These are phyloP conservation scores for Hypericum androsaemum DNA, from an alignment of 345 rosid species.

Conservation along the genomic window DNA sequence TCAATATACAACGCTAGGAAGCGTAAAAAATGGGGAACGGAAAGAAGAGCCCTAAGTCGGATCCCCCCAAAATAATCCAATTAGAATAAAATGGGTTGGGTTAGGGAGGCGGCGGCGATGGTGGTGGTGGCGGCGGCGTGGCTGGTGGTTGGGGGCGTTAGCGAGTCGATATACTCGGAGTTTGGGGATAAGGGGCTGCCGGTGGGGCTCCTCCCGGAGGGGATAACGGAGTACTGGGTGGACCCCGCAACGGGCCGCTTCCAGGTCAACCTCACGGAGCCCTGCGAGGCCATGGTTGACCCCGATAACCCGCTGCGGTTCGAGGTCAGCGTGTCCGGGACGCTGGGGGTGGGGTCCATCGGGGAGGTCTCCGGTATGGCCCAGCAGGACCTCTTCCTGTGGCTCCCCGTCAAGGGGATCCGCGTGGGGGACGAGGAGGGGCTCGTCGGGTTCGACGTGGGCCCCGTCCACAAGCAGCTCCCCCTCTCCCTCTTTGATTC, in stretches of 20 bases:
- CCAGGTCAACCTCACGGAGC: constrained; percentile 13
- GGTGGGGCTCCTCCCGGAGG: constrained; percentile 20
- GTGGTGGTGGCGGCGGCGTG: no score
- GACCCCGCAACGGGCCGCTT: constrained; percentile 17
- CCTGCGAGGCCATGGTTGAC: constrained; percentile 17
- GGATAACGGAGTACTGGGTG: constrained; percentile 14
- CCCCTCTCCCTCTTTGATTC: constrained; percentile 20
- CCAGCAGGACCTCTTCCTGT: constrained; percentile 26
- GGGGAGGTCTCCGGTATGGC: constrained; percentile 15
- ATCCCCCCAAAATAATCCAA: no score
- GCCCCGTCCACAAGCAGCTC: constrained; percentile 23
- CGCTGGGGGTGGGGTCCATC: constrained; percentile 13
- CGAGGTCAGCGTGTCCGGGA: constrained; percentile 22
- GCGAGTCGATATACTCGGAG: no score
- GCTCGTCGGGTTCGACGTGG: constrained; percentile 21
- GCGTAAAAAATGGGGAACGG: no score
- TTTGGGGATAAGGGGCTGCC: constrained; percentile 14
- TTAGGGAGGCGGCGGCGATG: no score
- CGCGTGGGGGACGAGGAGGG: constrained; percentile 24
- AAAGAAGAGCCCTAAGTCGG: no score
- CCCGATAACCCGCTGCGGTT: constrained; percentile 24
- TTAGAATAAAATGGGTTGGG: no score
- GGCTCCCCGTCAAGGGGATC: constrained; percentile 28
- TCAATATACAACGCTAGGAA: no score
- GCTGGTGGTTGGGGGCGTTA: no score